A percentile compares a stretch with the other conserved stretches of the same genome.
phyloP scores from a whole-genome alignment of 768 basidiomycete species.

The Amanita molliuscula region DNA sequence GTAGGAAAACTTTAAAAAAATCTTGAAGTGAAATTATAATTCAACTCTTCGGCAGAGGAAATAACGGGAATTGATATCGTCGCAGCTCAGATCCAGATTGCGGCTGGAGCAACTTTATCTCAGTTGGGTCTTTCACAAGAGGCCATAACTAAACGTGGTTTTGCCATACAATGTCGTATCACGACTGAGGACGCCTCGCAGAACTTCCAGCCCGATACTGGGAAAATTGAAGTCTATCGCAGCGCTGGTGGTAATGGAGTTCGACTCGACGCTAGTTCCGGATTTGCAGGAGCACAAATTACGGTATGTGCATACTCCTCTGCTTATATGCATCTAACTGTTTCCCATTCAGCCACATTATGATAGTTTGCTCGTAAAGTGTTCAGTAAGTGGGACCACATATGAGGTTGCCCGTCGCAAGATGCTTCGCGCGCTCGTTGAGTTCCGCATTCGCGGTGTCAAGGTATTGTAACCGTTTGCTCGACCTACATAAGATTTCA shows the following conservation, averaged over 20 bases:
- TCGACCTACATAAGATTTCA: neutral
- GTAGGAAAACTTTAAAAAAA: slow-evolving; percentile 33
- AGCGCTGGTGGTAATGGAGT: slow-evolving; percentile 98
- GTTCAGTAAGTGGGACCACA: slow-evolving; percentile 90
- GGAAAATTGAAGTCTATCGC: slow-evolving; percentile 98
- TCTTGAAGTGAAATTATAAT: slow-evolving; percentile 3
- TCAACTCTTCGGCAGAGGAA: slow-evolving; percentile 56
- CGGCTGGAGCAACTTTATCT: slow-evolving; percentile 92
- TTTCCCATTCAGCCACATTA: slow-evolving; percentile 71
- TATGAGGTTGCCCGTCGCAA: slow-evolving; percentile 98
- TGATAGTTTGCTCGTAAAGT: slow-evolving; percentile 95
- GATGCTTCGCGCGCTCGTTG: slow-evolving; percentile 98
- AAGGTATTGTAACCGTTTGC: slow-evolving; percentile 42
- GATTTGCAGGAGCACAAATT: slow-evolving; percentile 98
- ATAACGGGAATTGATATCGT: slow-evolving; percentile 99
- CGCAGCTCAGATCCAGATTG: slow-evolving; percentile 98
- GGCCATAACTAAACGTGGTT: slow-evolving; percentile 90
- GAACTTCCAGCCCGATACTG: slow-evolving; percentile 95
- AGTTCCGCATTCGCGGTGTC: slow-evolving; percentile 98
- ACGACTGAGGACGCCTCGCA: slow-evolving; percentile 94
- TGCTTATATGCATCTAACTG: neutral
- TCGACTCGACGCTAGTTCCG: slow-evolving; percentile 91
- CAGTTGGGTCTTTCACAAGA: slow-evolving; percentile 96
- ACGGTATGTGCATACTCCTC: slow-evolving; percentile 41
- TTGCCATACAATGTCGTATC: slow-evolving; percentile 96